These are phyloP conservation scores for Colletotrichum tropicicola DNA, from an alignment of 2,329 filamentous ascomycete genomes.

Conservation along the genomic window DNA sequence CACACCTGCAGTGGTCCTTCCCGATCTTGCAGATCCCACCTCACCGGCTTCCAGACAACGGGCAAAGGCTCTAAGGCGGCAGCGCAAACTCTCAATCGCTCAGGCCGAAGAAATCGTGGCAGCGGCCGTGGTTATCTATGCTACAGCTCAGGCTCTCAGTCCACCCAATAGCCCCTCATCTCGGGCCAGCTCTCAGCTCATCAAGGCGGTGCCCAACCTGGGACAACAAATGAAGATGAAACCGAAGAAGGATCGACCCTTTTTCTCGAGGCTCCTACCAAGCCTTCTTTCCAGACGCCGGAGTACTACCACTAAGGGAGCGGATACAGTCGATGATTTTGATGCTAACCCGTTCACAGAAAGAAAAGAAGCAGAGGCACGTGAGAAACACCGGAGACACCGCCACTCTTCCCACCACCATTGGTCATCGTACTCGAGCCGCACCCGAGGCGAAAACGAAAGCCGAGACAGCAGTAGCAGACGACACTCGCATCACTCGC, in stretches of 20 bases:
- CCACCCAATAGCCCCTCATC: slow-evolving; percentile 45
- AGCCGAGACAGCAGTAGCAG: slow-evolving; percentile 38
- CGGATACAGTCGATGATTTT: slow-evolving; percentile 51
- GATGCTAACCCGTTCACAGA: slow-evolving; percentile 67
- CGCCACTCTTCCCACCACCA: slow-evolving; percentile 48
- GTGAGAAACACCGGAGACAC: slow-evolving; percentile 51
- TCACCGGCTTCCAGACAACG: slow-evolving; percentile 50
- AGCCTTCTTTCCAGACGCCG: slow-evolving; percentile 36
- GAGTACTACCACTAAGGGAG: slow-evolving; percentile 43
- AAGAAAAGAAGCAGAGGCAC: slow-evolving; percentile 59
- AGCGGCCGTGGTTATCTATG: slow-evolving; percentile 63
- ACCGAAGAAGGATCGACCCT: slow-evolving; percentile 35
- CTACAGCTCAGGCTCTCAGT: slow-evolving; percentile 57
- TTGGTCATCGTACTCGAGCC: slow-evolving; percentile 40
- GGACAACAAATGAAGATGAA: slow-evolving; percentile 37
- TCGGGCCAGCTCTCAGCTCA: slow-evolving; percentile 29
- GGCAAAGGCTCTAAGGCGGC: slow-evolving; percentile 53
- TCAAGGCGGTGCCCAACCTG: slow-evolving; percentile 38
- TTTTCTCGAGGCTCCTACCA: slow-evolving; percentile 42
- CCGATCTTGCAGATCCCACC: slow-evolving; percentile 48
- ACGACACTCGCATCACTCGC: slow-evolving; percentile 34
- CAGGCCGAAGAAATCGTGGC: slow-evolving; percentile 62
- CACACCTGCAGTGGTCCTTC: slow-evolving; percentile 58
- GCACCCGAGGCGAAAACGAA: slow-evolving; percentile 43
- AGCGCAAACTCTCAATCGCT: slow-evolving; percentile 53